These are phyloP conservation scores for Andrographis paniculata DNA, from an alignment of 305 asterid species.

Conservation along the genomic window DNA sequence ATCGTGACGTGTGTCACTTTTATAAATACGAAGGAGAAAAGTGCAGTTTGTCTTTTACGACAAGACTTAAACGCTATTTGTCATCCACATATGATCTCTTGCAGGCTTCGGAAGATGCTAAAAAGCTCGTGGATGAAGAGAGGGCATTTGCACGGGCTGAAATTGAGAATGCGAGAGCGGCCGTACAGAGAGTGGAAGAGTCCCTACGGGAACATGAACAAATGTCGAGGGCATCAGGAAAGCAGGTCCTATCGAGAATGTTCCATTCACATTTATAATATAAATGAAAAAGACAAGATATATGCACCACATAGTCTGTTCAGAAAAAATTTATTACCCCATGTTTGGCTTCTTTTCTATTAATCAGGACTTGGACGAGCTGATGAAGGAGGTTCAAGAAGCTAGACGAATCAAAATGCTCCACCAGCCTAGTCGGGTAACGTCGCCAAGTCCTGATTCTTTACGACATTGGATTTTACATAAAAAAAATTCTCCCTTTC, in stretches of 20 bases:
- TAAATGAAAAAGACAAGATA: neutral
- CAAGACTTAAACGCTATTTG: neutral
- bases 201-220: slow-evolving; percentile 91
- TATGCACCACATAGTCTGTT: slow-evolving; percentile 1
- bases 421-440: slow-evolving; percentile 95
- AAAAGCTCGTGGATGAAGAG: slow-evolving; percentile 82
- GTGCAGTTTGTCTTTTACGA: neutral
- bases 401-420: slow-evolving; percentile 97
- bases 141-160: slow-evolving; percentile 89
- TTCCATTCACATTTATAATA: slow-evolving; percentile 3
- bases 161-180: slow-evolving; percentile 89
- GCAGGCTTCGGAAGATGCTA: slow-evolving; percentile 98
- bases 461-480: slow-evolving; percentile 8
- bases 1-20: too few species aligned
- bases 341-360: slow-evolving; percentile 7
- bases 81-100: slow-evolving; percentile 8
- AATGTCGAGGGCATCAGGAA: slow-evolving; percentile 72
- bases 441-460: neutral
- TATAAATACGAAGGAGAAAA: too few species aligned
- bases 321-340: slow-evolving; percentile 1
- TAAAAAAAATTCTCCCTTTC: neutral
- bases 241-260: slow-evolving; percentile 51
- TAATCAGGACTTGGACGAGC: slow-evolving; percentile 73
- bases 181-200: slow-evolving; percentile 98
- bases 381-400: slow-evolving; percentile 94